Evolutionary conservation across 1,284 basidiomycete species (phyloP), one percentile per base, ranked within the genome.

Genomic region (Porphyrellus sp.): DNA sequence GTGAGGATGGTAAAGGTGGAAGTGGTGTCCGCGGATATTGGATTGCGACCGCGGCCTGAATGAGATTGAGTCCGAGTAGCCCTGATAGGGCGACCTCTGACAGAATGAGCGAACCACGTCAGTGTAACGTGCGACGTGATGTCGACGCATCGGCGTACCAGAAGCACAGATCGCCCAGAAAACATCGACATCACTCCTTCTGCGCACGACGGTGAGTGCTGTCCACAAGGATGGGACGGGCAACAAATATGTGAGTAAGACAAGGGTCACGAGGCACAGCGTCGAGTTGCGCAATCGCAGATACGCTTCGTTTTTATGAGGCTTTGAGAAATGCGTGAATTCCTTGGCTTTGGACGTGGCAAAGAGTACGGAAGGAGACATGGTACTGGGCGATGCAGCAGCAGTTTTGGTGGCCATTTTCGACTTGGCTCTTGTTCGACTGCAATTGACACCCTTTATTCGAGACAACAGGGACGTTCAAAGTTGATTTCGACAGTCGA

Each of bases 281-380:
- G 67, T 64, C 58, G 81, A 83, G 46, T 72, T 72, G 35, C 82
- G 79, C 49, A 83, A 70, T 56, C 82, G 72, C 46, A 80, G 67
- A 2, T 78, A 59, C 0, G 82, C 82, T 59, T 83, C 82, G 35
- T 75, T 73, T 52, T 76, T 77, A 44, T 78, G 64, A 6, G 81
- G 82, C 59, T 81, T 84, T 58, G 82, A 62, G 47, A 71, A 67
- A 56, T 74, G 62, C 1, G 65, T 33, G 15, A 74, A 28, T 1
- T 57, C 35, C 37, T 58, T 62, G 34, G 55, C 54, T 44, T 53
- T 58, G 20, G 67, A 53, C 0, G 66, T 48, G 12, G 65, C 45
- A 30, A 66, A 65, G 16, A 68, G 57, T 0, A 58, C 28, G 7
- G 62, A 57, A 1, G 64, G 63, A 15, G 64, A 65, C 51, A 57